phyloP scores from a whole-genome alignment of 768 basidiomycete genomes.

The Kwoniella bestiolae region DNA sequence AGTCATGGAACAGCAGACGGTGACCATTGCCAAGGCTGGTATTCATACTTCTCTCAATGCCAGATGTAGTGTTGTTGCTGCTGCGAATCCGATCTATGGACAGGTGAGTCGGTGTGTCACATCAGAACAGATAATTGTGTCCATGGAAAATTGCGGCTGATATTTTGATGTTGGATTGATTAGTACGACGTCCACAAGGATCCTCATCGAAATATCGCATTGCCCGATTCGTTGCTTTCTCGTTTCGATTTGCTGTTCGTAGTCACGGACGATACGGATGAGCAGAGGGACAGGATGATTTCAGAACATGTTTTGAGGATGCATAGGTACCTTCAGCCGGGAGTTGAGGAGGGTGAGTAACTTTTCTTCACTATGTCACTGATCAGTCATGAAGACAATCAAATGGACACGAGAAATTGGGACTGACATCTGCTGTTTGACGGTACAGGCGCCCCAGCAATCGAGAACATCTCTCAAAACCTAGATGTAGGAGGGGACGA shows the following conservation, averaged over 20 bases:
- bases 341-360: conserved; percentile 83
- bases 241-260: conserved; percentile 99
- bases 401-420: neutral
- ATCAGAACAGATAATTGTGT: neutral
- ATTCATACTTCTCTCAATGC: conserved; percentile 99
- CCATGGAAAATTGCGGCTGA: neutral
- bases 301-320: conserved; percentile 97
- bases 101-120: conserved; percentile 65
- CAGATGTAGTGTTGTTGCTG: conserved; percentile 94
- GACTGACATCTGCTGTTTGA: neutral
- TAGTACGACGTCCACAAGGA: conserved; percentile 99
- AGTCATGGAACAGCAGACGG: conserved; percentile 99
- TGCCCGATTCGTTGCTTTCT: conserved; percentile 94
- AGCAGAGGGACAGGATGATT: conserved; percentile 87
- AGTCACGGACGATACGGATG: conserved; percentile 97
- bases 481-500: conserved; percentile 79
- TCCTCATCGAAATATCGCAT: conserved; percentile 96
- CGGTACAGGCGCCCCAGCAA: conserved; percentile 66
- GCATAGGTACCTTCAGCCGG: conserved; percentile 94
- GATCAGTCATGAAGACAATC: too few relatives aligned
- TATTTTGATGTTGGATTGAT: neutral
- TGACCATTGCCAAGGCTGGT: conserved; percentile 98
- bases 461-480: conserved; percentile 84
- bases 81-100: conserved; percentile 98
- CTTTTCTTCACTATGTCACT: too few relatives aligned